A percentile compares a stretch with the other conserved stretches of the same genome.
Conservation (phyloP, 768 basidiomycete species). For the Lactarius quietus region DNA sequence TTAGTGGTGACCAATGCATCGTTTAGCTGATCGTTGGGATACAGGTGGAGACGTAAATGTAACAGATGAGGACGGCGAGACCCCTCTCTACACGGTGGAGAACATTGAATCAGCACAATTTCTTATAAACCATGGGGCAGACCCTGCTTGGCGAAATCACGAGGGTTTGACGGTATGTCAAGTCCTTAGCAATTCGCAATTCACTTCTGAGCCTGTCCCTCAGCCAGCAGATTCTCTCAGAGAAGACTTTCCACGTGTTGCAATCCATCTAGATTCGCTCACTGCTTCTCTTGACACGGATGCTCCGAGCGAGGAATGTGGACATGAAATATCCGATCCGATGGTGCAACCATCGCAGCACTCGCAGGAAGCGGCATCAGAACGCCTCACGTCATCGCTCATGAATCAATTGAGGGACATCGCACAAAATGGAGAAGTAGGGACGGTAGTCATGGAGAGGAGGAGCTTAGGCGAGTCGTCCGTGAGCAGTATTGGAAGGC, state of each 20-base stretch:
- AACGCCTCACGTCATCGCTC: conserved; percentile 62
- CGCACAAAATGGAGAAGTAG: conserved; percentile 57
- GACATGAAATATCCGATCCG: conserved; percentile 11
- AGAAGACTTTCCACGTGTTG: conserved; percentile 69
- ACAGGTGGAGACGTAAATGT: conserved; percentile 85
- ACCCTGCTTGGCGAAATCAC: conserved; percentile 54
- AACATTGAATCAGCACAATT: conserved; percentile 70
- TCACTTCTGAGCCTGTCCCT: conserved; percentile 16
- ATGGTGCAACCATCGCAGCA: conserved; percentile 53
- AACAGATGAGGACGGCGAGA: conserved; percentile 84
- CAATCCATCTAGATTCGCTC: conserved; percentile 51
- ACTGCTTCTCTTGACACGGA: conserved; percentile 28
- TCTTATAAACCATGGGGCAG: conserved; percentile 77
- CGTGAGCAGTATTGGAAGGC: conserved; percentile 63
- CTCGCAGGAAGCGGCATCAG: conserved; percentile 64
- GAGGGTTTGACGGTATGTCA: conserved; percentile 72
- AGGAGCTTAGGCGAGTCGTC: conserved; percentile 57
- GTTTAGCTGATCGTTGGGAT: background rate
- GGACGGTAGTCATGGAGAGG: conserved; percentile 58
- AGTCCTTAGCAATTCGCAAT: background rate
- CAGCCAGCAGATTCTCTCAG: conserved; percentile 68
- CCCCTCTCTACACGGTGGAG: conserved; percentile 89
- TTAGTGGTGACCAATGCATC: conserved; percentile 8
- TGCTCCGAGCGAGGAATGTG: conserved; percentile 24
- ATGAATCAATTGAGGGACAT: conserved; percentile 65